Base-by-base conservation (phyloP, 2,329 filamentous ascomycete genomes). In the Zasmidium cellare region DNA sequence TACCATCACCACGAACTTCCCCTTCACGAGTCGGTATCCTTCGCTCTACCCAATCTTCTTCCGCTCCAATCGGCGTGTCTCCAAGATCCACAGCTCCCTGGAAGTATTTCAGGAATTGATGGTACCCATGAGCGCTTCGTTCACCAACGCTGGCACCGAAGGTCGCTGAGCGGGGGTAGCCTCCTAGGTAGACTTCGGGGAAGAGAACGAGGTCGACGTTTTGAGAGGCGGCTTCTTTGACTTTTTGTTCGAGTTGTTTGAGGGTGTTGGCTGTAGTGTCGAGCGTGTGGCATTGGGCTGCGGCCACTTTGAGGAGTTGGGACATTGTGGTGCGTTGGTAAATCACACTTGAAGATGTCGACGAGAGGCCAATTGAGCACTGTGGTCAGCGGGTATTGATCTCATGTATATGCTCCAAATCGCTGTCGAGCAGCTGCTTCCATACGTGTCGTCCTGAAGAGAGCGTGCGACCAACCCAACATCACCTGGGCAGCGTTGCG, bases 101-200 rank as follows among this genome's bases (percentile, higher is more conserved):
- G 76, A 92, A 96, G 76, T 96, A 96, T 2, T 81, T 77, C 9
- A 92, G 81, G 71, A 88, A 97, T 68, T 94, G 91, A 20, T 96
- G 90, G n/a, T 92, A 84, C 3, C 92, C 92, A 48, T 81, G 77
- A 2, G 82, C 77, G 0, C 82, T 81, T 35, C 92, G 86, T 16
- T 81, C 80, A 3, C 92, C 92, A 7, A 96, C 81, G 1, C 84
- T 82, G 49, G 86, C 86, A 3, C 92, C 92, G 69, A 96, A 96
- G 51, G 80, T 79, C 61, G 87, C 87, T 18, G 88, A 91, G 11
- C 92, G 87, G 18, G 92, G 92, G 71, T 97, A 96, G 1, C 92
- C 92, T 47, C 92, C 92, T 1, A 97, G 82, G 71, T 91, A 96
- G 20, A 92, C 92, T 77, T 97, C 92, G 0, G 92, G 92, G 60